phyloP scores from a whole-genome alignment of 1,284 basidiomycete genomes.

The Porogramme epimiltina region DNA sequence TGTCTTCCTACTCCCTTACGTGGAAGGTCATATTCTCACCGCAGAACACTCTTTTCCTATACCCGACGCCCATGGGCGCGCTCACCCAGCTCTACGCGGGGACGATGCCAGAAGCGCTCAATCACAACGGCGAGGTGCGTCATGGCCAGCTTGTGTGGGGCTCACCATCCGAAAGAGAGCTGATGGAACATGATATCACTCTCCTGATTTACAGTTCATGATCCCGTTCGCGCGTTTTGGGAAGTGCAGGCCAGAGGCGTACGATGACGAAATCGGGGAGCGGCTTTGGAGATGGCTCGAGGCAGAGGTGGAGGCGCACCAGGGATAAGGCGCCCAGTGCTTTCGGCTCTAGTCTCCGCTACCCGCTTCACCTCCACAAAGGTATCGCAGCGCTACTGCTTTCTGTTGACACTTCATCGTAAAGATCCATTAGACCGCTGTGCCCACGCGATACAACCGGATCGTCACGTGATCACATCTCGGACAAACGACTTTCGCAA shows the following conservation, averaged over 20 bases:
- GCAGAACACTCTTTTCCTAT: constrained; percentile 8
- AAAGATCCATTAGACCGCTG: too few species aligned
- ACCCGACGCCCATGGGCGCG: constrained; percentile 23
- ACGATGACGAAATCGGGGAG: constrained; percentile 37
- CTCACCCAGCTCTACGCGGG: constrained; percentile 29
- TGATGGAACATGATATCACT: too few species aligned
- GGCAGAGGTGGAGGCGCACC: constrained; percentile 32
- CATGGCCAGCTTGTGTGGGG: not conserved
- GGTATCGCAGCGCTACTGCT: too few species aligned
- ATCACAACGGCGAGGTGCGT: constrained; percentile 27
- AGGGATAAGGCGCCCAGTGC: too few species aligned
- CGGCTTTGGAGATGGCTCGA: constrained; percentile 46
- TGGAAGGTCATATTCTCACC: not conserved
- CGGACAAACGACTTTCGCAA: too few species aligned
- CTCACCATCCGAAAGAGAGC: too few species aligned
- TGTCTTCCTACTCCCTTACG: not conserved
- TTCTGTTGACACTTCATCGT: too few species aligned
- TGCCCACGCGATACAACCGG: not conserved
- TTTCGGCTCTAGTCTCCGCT: too few species aligned
- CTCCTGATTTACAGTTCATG: constrained; percentile 37
- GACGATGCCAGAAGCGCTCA: constrained; percentile 24
- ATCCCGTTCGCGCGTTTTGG: constrained; percentile 49
- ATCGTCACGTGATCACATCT: too few species aligned
- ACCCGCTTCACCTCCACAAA: too few species aligned
- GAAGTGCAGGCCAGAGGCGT: constrained; percentile 29